Evolutionary conservation across 2,329 filamentous ascomycete genomes (phyloP).

Genomic region (Fusarium sp.): DNA sequence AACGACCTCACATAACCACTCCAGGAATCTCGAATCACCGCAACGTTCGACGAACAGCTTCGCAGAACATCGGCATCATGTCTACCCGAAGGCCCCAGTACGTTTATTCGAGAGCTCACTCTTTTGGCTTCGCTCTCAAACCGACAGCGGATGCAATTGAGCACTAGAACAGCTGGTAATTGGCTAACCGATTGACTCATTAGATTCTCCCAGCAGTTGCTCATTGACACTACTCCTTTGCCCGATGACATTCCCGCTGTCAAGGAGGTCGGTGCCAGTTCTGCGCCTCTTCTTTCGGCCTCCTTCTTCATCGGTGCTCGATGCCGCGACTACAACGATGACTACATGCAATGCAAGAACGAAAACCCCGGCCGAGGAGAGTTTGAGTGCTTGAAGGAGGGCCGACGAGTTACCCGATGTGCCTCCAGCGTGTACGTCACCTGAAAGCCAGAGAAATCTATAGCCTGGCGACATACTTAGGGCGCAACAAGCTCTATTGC

Average conservation of each 20-base stretch:
- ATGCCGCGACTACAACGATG: conserved; percentile 96
- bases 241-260: conserved; percentile 93
- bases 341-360: conserved; percentile 99
- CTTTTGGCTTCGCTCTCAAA: not conserved
- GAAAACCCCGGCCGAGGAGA: conserved; percentile 92
- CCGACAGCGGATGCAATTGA: conserved; percentile 42
- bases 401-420: conserved; percentile 95
- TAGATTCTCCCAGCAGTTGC: conserved; percentile 94
- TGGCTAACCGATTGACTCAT: conserved; percentile 51
- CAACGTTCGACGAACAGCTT: conserved; percentile 48
- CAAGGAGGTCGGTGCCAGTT: conserved; percentile 92
- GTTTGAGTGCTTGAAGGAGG: conserved; percentile 95
- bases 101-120: conserved; percentile 40
- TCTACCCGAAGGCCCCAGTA: conserved; percentile 60
- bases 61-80: conserved; percentile 55
- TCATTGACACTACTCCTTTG: conserved; percentile 96
- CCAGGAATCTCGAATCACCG: conserved; percentile 48
- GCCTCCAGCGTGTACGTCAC: conserved; percentile 90
- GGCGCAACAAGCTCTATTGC: not conserved
- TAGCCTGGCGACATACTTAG: not conserved
- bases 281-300: conserved; percentile 90
- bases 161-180: conserved; percentile 27
- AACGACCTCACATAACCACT: conserved; percentile 48
- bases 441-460: not conserved
- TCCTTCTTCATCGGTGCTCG: conserved; percentile 97